Percentiles rank a stretch among this genome's conserved stretches.
Conservation (phyloP, 2,329 filamentous ascomycete species). For the Trichocomaceae sp. region DNA sequence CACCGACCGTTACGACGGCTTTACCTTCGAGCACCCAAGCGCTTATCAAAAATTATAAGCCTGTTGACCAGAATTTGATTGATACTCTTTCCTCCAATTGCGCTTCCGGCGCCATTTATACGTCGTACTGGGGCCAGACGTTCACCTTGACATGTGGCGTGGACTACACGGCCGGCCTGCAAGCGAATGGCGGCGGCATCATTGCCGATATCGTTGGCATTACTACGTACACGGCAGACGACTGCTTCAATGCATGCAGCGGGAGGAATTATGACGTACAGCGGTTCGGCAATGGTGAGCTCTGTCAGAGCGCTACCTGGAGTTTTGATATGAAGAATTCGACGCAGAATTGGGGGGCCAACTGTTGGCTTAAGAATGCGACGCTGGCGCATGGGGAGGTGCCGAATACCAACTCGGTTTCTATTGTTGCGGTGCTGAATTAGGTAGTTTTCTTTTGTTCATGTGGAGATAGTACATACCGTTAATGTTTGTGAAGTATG, state of each 20-base stretch:
- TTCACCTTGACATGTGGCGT: background rate
- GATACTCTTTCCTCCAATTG: background rate
- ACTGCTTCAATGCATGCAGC: background rate
- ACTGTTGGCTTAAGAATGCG: background rate
- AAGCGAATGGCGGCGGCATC: background rate
- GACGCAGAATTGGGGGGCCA: background rate
- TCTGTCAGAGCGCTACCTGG: background rate
- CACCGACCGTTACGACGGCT: background rate
- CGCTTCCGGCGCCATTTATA: background rate
- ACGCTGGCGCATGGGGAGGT: background rate
- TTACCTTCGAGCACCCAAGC: background rate
- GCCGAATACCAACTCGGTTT: background rate
- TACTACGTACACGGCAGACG: background rate
- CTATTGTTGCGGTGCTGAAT: background rate
- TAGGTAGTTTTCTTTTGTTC: too few species aligned
- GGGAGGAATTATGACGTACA: background rate
- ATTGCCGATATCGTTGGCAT: background rate
- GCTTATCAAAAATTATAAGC: background rate
- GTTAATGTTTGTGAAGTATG: too few species aligned
- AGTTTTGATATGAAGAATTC: background rate
- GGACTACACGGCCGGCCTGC: background rate
- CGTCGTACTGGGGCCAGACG: background rate
- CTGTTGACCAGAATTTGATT: background rate
- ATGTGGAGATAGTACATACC: too few species aligned
- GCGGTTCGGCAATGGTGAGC: background rate